Evolutionary conservation across 1,284 basidiomycete species (phyloP), one percentile per base, ranked within the genome.

Genomic region (Marasmius oreades): DNA sequence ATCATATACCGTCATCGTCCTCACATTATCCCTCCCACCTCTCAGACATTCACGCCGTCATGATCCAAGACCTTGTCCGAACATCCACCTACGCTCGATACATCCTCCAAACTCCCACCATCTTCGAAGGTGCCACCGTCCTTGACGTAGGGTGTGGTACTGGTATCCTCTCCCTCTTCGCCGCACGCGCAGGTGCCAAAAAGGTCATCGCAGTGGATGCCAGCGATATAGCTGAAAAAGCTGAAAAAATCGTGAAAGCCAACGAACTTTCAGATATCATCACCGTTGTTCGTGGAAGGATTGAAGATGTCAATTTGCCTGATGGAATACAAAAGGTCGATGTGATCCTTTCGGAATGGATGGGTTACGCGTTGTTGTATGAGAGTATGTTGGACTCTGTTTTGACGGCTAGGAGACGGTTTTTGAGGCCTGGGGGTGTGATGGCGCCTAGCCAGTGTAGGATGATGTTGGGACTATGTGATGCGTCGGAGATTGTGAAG

Each of bases 341-440:
- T 69, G 81, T 98, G 52, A 94, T 99, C 68, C 79, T 98, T 51
- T 95, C 92, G 28, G 96, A 99, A 72, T 99, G 96, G 96, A 98
- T 98, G 96, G 93, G 93, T 3, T 95, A 95, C 67, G 90, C 90
- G 34, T 77, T 95, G 23, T 79, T 97, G 22, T 98, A 98, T 72
- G 96, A 99, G 72, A 93, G 90, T 46, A 98, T 98, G 96, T 81
- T 98, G 23, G 95, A 98, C 69, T 97, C 94, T 0, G 96, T 98
- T 5, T 76, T 99, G 10, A 75, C 78, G 56, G 95, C 95, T 0
- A 81, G 95, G 23, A 93, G 97, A 68, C 81, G 86, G 16, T 98
- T 94, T 74, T 78, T 98, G 44, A 77, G 74, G 70, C 6, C 79
- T 72, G 0, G 42, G 4, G 95, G 95, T 1, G 73, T 98, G n/a